Percentiles rank a stretch among this genome's conserved stretches.
phyloP scores from a whole-genome alignment of 1,284 basidiomycete genomes.

The Cutaneotrichosporon curvatum region DNA sequence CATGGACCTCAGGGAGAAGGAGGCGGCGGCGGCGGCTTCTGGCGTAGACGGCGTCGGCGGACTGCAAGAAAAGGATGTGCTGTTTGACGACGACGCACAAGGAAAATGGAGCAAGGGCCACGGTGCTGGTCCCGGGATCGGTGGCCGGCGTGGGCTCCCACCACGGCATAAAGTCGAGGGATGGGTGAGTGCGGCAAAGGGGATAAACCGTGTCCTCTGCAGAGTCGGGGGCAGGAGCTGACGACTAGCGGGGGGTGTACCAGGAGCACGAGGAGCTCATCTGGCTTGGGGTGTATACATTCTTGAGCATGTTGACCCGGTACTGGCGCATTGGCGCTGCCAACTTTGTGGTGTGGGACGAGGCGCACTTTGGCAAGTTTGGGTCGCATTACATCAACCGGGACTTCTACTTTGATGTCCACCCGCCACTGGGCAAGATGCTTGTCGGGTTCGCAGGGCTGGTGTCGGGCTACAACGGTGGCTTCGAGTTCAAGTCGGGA shows the following conservation, averaged over 20 bases:
- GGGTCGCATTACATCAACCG: slow-evolving; percentile 78
- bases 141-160: slow-evolving; percentile 36
- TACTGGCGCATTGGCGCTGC: slow-evolving; percentile 89
- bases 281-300: slow-evolving; percentile 77
- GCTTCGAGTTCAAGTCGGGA: slow-evolving; percentile 93
- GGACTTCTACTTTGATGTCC: slow-evolving; percentile 58
- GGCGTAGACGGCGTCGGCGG: slow-evolving; percentile 1
- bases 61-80: slow-evolving; percentile 4
- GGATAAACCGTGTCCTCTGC: too few species aligned
- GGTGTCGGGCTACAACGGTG: slow-evolving; percentile 82
- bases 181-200: slow-evolving; percentile 28
- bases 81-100: slow-evolving; percentile 26
- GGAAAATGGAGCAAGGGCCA: slow-evolving; percentile 44
- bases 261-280: slow-evolving; percentile 76
- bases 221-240: too few species aligned
- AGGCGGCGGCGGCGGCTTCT: background rate
- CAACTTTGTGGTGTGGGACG: slow-evolving; percentile 91
- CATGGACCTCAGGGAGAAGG: slow-evolving; percentile 12
- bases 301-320: slow-evolving; percentile 87
- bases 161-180: slow-evolving; percentile 35
- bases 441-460: slow-evolving; percentile 88
- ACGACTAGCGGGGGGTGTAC: slow-evolving; percentile 62
- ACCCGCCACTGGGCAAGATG: slow-evolving; percentile 98
- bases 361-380: slow-evolving; percentile 98
- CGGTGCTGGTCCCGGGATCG: slow-evolving; percentile 36